phyloP scores from a whole-genome alignment of 2,329 filamentous ascomycete species.

The Tolypocladium ophioglossoides region DNA sequence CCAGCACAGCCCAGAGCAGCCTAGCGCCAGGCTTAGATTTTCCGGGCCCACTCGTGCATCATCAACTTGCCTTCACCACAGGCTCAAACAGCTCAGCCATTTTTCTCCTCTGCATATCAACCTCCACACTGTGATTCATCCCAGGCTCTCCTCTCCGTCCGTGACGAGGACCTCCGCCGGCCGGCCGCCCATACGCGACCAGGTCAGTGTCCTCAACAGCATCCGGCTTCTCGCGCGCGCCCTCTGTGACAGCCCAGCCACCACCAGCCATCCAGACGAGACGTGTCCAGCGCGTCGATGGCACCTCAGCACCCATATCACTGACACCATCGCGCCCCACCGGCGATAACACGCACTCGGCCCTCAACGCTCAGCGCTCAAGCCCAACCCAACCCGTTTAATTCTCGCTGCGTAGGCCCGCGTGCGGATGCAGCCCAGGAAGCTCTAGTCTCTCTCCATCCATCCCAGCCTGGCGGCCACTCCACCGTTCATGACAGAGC shows the following conservation, averaged over 20 bases:
- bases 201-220: not conserved
- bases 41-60: not conserved
- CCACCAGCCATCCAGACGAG: not conserved
- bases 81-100: not conserved
- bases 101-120: not conserved
- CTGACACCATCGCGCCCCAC: not conserved
- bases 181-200: not conserved
- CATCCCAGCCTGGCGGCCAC: conserved; percentile 1
- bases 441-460: conserved; percentile 2
- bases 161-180: not conserved
- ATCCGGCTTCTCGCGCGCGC: not conserved
- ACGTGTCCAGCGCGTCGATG: not conserved
- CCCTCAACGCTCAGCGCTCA: not conserved
- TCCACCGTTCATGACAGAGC: conserved; percentile 32
- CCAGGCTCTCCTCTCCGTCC: not conserved
- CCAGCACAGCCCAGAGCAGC: not conserved
- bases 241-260: not conserved
- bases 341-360: not conserved
- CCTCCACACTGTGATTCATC: not conserved
- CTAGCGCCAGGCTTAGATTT: not conserved
- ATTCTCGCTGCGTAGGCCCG: conserved; percentile 1
- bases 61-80: not conserved
- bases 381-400: not conserved
- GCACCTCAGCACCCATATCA: not conserved
- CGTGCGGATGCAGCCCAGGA: conserved; percentile 1